Percentiles rank a stretch among this genome's conserved stretches.
phyloP scores from a whole-genome alignment of 192 early-diverging fungal species.

The Phycomyces nitens region DNA sequence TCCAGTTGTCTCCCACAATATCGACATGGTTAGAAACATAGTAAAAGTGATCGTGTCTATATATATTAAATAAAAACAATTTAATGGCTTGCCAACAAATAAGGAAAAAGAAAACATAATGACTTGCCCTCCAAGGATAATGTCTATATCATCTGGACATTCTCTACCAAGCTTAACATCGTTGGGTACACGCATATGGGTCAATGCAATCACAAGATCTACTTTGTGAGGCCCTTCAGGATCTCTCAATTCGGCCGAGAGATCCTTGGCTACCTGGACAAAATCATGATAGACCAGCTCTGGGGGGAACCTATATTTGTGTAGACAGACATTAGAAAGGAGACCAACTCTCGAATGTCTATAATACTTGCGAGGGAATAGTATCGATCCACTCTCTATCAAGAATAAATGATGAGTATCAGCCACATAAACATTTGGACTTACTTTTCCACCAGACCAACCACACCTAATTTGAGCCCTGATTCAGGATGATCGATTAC shows the following conservation, averaged over 20 bases:
- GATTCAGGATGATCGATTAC: conserved; percentile 41
- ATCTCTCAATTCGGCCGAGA: conserved; percentile 37
- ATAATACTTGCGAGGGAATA: conserved; percentile 42
- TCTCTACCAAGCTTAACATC: conserved; percentile 53
- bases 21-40: conserved; percentile 50
- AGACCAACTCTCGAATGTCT: not conserved
- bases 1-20: conserved; percentile 40
- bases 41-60: conserved; percentile 67
- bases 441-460: conserved; percentile 67
- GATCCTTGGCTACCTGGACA: conserved; percentile 40
- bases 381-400: conserved; percentile 64
- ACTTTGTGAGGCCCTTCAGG: conserved; percentile 41
- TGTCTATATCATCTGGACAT: conserved; percentile 54
- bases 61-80: not conserved
- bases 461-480: conserved; percentile 56
- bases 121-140: conserved; percentile 65
- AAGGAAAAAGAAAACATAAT: not conserved
- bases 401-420: not conserved
- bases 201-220: conserved; percentile 66
- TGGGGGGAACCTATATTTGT: conserved; percentile 43
- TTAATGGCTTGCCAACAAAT: too few relatives aligned
- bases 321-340: not conserved
- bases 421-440: conserved; percentile 10
- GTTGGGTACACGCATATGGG: conserved; percentile 70
- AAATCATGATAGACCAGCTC: conserved; percentile 58